Evolutionary conservation across 768 basidiomycete species (phyloP).

Genomic region (Coprinellus aureogranulatus): DNA sequence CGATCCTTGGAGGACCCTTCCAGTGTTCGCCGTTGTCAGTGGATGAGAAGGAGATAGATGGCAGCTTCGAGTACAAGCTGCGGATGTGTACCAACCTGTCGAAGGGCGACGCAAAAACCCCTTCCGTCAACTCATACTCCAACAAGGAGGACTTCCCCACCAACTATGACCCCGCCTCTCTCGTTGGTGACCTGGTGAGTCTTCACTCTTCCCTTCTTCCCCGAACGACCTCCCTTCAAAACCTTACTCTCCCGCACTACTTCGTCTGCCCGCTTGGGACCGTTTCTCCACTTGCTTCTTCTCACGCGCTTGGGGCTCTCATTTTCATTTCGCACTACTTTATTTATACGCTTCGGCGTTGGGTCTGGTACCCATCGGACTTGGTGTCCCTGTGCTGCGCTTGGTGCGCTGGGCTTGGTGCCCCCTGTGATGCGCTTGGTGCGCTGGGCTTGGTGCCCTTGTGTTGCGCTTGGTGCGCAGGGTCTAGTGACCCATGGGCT

Average conservation of each 20-base stretch:
- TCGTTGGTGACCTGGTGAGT: slow-evolving; percentile 25
- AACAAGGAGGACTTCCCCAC: slow-evolving; percentile 24
- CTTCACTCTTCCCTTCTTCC: slow-evolving; percentile 2
- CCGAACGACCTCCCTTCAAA: neutral
- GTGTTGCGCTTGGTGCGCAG: too few relatives aligned
- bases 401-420: too few relatives aligned
- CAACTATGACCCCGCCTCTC: slow-evolving; percentile 20
- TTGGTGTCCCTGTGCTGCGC: too few relatives aligned
- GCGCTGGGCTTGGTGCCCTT: too few relatives aligned
- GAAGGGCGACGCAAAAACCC: slow-evolving; percentile 7
- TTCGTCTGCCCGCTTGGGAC: too few relatives aligned
- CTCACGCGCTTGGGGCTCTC: neutral
- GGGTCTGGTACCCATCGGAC: too few relatives aligned
- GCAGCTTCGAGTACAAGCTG: slow-evolving; percentile 15
- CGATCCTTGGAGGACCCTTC: too few relatives aligned
- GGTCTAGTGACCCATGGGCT: too few relatives aligned
- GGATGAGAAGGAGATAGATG: slow-evolving; percentile 10
- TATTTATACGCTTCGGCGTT: too few relatives aligned
- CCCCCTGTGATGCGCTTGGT: too few relatives aligned
- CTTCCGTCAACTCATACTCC: slow-evolving; percentile 17
- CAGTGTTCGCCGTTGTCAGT: slow-evolving; percentile 17
- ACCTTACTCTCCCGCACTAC: too few relatives aligned
- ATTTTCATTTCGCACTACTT: neutral
- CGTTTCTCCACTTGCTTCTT: neutral
- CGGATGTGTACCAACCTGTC: slow-evolving; percentile 26